Base-by-base conservation (phyloP, 2,329 filamentous ascomycete species). In the Ceratocystis ficicola region DNA sequence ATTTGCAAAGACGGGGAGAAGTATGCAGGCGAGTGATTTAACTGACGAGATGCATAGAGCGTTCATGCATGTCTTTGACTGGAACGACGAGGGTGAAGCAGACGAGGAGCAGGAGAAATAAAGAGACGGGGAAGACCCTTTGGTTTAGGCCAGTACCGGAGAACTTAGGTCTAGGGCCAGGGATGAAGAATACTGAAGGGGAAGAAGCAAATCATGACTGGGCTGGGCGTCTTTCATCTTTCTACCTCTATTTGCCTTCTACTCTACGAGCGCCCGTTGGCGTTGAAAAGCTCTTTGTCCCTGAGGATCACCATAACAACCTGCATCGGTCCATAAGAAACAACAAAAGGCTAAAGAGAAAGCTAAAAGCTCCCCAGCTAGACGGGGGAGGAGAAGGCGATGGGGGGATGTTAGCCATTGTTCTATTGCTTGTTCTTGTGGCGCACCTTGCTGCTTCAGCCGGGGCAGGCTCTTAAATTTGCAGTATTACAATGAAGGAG, bases 1-100 rank as follows among this genome's bases (percentile, higher is more conserved):
- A 0, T 99, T 95, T 76, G 80, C 83, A 71, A 89, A 92, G 74
- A 89, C 86, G 72, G 93, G 94, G 0, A 83, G 94, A 69, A 90
- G 89, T 73, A 77, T 99, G 73, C 94, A 97, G 77, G 94, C 94
- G 0, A 91, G 89, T 70, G 94, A 97, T 75, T 77, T 99, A 73
- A 96, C 93, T 0, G 90, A 94, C 20, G 88, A 96, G 76, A 88
- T 99, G 8, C 87, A 95, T 72, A 79, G 79, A 44, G 88, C 91
- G 0, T 97, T 96, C 75, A 74, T 88, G 71, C 85, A 85, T 68
- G 75, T 96, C 20, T 87, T 96, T 72, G 92, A 90, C 0, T 89
- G 92, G 70, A 80, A 82, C 46, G 63, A 64, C 10, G 44, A 17
- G 20, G 48, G 25, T 5, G 41, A 59, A 17, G 36, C 30, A 1